These are phyloP conservation scores for Wickerhamiella bombiphila DNA, from an alignment of 805 yeast genomes.

Conservation along the genomic window DNA sequence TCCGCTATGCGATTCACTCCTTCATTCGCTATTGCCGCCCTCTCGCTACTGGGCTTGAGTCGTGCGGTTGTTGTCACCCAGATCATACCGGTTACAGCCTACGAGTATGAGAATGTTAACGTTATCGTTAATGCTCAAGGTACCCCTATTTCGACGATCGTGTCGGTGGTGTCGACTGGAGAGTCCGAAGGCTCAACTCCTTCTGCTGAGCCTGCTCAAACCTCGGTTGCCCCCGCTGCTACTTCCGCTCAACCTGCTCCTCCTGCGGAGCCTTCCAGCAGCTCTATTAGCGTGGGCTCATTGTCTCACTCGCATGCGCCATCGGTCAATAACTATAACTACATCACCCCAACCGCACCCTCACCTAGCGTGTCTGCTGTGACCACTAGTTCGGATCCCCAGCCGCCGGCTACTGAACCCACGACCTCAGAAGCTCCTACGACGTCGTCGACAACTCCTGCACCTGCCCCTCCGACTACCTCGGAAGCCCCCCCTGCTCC, in stretches of 20 bases:
- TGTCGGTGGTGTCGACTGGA: conserved; percentile 4
- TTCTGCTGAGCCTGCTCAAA: conserved; percentile 3
- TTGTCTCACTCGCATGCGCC: conserved; percentile 2
- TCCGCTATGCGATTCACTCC: neutral
- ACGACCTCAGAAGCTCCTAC: neutral
- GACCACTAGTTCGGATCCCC: conserved; percentile 2
- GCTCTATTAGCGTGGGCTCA: neutral
- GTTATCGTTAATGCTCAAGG: conserved; percentile 17
- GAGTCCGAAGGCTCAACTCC: conserved; percentile 1
- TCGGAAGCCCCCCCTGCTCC: too few relatives aligned
- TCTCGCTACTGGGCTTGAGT: conserved; percentile 3
- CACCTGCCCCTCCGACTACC: conserved; percentile 3
- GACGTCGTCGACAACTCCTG: neutral
- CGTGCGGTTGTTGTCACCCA: conserved; percentile 17
- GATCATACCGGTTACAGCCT: conserved; percentile 14
- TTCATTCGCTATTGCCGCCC: conserved; percentile 1
- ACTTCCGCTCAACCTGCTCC: conserved; percentile 5
- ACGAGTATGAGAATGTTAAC: conserved; percentile 14
- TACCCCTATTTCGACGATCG: conserved; percentile 14
- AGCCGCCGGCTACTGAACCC: conserved; percentile 5
- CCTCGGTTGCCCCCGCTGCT: conserved; percentile 1
- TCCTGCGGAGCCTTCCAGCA: conserved; percentile 2
- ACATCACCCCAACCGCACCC: conserved; percentile 2
- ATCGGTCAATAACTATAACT: conserved; percentile 2
- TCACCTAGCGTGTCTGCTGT: conserved; percentile 1